Evolutionary conservation across 2,329 filamentous ascomycete genomes (phyloP), one percentile per base, ranked within the genome.

Genomic region (Orbilia ellipsospora): DNA sequence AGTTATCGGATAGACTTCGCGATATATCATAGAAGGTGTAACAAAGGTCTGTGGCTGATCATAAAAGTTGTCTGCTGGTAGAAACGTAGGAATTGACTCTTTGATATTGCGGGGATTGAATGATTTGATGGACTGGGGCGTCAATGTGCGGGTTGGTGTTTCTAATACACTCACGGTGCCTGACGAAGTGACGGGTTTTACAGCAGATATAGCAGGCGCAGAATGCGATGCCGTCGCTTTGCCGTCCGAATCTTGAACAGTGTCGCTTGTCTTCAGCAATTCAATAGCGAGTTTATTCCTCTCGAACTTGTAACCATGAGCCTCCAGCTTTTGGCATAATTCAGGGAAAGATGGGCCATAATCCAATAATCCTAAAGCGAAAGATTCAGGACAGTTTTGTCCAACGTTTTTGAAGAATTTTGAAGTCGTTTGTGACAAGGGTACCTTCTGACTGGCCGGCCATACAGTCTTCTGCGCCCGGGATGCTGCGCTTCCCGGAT

Each of bases 21-120:
- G 69, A 20, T 63, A 67, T 55, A 73, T 51, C 61, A 73, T 40
- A 4, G 69, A 73, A n/a, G 69, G 69, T 2, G 62, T 26, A n/a
- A 73, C 62, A 36, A 67, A 73, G 26, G 54, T 56, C 12, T 73
- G 55, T 2, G 62, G 59, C 15, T 61, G 62, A 26, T 62, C 62
- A 45, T 50, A 4, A 18, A 59, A 10, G 23, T 62, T 7, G 20
- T 67, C 62, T 31, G 36, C 23, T 1, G 57, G 56, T 1, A 57
- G n/a, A 18, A 68, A 56, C 26, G n/a, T 64, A 10, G 70, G 63
- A 10, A 74, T 68, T 3, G 62, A 74, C 26, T 74, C 70, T 60
- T 74, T 74, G 28, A 74, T 68, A 23, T 74, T 74, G 23, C 63
- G 40, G 15, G 63, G 70, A 63, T 74, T 68, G 28, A 68, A 74